phyloP scores from a whole-genome alignment of 2,329 filamentous ascomycete species.

The Nemania serpens region DNA sequence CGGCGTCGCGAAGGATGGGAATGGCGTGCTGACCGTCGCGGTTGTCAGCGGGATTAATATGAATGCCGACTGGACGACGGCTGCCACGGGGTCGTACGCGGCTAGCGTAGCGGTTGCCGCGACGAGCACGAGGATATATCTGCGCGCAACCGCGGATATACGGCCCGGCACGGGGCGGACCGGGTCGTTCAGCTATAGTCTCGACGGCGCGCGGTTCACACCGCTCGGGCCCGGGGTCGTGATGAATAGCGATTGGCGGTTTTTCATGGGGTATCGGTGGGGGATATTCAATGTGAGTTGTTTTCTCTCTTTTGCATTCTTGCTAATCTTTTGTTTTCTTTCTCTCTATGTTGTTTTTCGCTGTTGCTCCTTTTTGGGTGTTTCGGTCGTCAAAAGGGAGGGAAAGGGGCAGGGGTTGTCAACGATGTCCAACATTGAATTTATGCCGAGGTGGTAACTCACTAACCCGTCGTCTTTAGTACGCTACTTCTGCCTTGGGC shows the following conservation, averaged over 20 bases:
- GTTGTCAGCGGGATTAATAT: conserved; percentile 47
- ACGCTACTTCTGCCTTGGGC: conserved; percentile 49
- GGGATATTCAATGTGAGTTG: conserved; percentile 50
- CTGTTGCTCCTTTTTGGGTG: too few species aligned
- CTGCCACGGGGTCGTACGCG: conserved; percentile 39
- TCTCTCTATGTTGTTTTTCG: neutral
- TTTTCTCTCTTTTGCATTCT: neutral
- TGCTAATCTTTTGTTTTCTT: neutral
- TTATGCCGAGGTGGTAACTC: too few species aligned
- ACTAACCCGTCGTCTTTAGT: conserved; percentile 26
- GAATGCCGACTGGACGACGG: conserved; percentile 42
- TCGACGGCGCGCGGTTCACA: conserved; percentile 47
- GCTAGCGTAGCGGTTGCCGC: conserved; percentile 37
- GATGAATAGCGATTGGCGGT: conserved; percentile 50
- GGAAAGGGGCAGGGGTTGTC: too few species aligned
- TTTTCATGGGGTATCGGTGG: conserved; percentile 55
- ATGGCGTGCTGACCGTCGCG: conserved; percentile 36
- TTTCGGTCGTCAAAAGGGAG: too few species aligned
- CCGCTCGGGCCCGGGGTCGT: conserved; percentile 42
- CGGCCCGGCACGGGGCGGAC: conserved; percentile 37
- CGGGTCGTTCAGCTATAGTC: conserved; percentile 49
- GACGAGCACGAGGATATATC: conserved; percentile 42
- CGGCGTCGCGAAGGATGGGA: conserved; percentile 49
- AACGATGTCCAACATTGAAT: too few species aligned
- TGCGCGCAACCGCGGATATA: conserved; percentile 46